A percentile compares a stretch with the other conserved stretches of the same genome.
Conservation (phyloP, 768 basidiomycete species). For the Trametes elegans region DNA sequence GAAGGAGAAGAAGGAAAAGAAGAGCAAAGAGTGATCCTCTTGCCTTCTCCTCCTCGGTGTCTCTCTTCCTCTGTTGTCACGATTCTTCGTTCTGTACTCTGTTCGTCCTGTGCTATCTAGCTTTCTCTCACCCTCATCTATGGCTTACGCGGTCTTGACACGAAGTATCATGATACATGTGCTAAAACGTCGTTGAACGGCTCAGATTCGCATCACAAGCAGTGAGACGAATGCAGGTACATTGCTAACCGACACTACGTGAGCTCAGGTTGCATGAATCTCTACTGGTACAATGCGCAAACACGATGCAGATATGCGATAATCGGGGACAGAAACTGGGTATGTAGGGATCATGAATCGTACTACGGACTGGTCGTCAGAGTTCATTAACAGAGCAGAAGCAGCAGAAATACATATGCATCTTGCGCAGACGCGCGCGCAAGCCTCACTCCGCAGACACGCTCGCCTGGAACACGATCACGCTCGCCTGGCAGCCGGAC, state of each 20-base stretch:
- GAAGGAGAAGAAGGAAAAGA: conserved; percentile 54
- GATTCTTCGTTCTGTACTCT: conserved; percentile 13
- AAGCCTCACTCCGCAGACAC: neutral
- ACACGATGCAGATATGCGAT: neutral
- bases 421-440: neutral
- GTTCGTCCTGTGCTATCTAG: conserved; percentile 20
- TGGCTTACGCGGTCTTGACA: neutral
- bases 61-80: conserved; percentile 1
- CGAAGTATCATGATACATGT: conserved; percentile 12
- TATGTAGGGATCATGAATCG: neutral
- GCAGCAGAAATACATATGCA: neutral
- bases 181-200: neutral
- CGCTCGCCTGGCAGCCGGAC: conserved; percentile 51
- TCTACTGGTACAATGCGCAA: conserved; percentile 8
- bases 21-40: conserved; percentile 39
- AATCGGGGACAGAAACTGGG: neutral
- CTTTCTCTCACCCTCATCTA: neutral
- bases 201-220: neutral
- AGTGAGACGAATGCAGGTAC: neutral
- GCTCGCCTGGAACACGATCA: conserved; percentile 67
- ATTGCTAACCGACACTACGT: neutral
- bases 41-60: neutral
- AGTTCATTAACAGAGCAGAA: neutral
- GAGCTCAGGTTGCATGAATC: conserved; percentile 5
- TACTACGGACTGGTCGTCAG: neutral